Evolutionary conservation across 1,284 basidiomycete genomes (phyloP), one percentile per base, ranked within the genome.

Genomic region (Xanthoconium separans): DNA sequence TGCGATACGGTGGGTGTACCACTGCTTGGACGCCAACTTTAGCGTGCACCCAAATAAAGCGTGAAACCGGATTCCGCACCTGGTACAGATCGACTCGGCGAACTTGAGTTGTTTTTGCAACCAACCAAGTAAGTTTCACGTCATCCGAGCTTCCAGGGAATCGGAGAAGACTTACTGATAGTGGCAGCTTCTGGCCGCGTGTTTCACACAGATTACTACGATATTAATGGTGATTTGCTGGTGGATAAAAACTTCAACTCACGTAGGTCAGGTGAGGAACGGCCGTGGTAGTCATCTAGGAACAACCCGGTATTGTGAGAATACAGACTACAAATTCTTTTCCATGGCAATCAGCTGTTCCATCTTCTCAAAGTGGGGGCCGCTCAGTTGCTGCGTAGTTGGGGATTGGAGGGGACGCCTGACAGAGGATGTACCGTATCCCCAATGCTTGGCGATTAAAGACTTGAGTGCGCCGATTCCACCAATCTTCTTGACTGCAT

Each of bases 401-500:
- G 70, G 69, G n/a, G 73, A 69, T 39, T 72, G 78, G 47, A 92
- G 75, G 13, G 87, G 85, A 12, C 82, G 77, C 47, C 87, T 76
- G 50, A 86, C 82, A 22, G 72, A 68, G 10, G 77, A 72, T 8
- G 75, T 68, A 20, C 89, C 90, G 62, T 90, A 88, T 22, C 82
- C 84, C 66, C 89, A 91, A 61, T 85, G 81, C 65, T 79, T 78
- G 40, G 81, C 75, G 18, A 91, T 75, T 22, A 91, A 75, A 22
- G 85, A 81, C 72, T 93, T 93, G 59, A 87, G 76, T 7, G 83
- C 87, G 6, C 79, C 80, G 44, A 89, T 84, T 2, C 85, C 86
- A 29, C 91, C 89, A 30, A 89, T 75, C 69, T 84, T 87, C 54
- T 81, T 80, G 33, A 82, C 76, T 44, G 85, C 84, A 79, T 85